Percentiles rank a stretch among this genome's conserved stretches.
These are phyloP conservation scores for Hortiboletus rubellus DNA, from an alignment of 1,284 basidiomycete species.

Conservation along the genomic window DNA sequence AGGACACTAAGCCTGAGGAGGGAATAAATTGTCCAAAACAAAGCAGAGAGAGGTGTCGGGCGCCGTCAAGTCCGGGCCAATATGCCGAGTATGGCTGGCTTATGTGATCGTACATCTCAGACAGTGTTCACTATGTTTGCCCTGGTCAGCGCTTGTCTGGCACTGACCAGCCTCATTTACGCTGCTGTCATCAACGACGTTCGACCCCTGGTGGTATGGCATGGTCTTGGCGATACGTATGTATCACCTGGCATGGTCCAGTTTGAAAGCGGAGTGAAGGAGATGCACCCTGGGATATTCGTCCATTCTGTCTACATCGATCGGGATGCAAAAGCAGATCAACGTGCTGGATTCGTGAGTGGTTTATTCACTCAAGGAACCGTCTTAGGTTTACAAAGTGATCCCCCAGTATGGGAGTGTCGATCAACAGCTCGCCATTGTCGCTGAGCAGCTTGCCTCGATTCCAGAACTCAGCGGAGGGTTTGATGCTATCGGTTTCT, in stretches of 20 bases:
- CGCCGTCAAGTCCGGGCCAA: too few relatives aligned
- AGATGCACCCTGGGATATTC: conserved; percentile 81
- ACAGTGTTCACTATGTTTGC: conserved; percentile 14
- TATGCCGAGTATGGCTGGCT: neutral
- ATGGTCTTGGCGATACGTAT: conserved; percentile 82
- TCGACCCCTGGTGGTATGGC: conserved; percentile 90
- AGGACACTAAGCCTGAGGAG: too few relatives aligned
- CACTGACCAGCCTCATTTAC: conserved; percentile 8
- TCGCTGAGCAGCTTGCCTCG: conserved; percentile 64
- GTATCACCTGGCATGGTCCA: conserved; percentile 66
- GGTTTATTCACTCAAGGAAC: neutral
- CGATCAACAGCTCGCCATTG: conserved; percentile 67
- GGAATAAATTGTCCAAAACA: too few relatives aligned
- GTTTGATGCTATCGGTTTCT: conserved; percentile 92
- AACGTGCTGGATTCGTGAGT: conserved; percentile 79
- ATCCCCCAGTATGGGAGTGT: conserved; percentile 74
- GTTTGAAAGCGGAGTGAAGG: conserved; percentile 67
- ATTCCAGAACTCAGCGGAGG: conserved; percentile 73
- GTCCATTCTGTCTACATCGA: conserved; percentile 81
- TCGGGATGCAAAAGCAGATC: conserved; percentile 66
- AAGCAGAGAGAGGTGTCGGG: too few relatives aligned
- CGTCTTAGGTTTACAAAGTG: neutral
- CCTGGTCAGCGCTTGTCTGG: conserved; percentile 14
- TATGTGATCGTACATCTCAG: conserved; percentile 10
- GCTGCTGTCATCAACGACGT: conserved; percentile 21